Evolutionary conservation across 2,329 filamentous ascomycete genomes (phyloP).

Genomic region (Phaeosphaeria sp.): DNA sequence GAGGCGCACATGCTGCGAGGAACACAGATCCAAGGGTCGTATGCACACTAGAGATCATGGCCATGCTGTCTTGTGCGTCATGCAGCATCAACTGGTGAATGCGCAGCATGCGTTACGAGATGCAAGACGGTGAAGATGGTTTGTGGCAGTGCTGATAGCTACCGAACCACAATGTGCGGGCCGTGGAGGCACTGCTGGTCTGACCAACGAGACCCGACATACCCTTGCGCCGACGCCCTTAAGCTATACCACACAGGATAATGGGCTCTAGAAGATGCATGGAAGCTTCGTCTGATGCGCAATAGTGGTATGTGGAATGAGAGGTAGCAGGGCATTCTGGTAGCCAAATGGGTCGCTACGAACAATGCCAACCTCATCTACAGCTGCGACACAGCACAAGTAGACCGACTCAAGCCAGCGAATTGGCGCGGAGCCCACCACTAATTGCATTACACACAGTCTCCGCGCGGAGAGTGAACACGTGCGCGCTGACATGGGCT

Average conservation of each 20-base stretch:
- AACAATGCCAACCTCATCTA: neutral
- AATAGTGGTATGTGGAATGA: neutral
- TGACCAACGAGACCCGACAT: neutral
- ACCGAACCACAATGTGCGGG: constrained; percentile 9
- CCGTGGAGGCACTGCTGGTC: constrained; percentile 10
- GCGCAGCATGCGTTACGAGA: constrained; percentile 20
- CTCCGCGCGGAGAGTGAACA: neutral
- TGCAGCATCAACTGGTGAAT: constrained; percentile 20
- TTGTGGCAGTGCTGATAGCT: constrained; percentile 24
- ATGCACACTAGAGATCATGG: constrained; percentile 7
- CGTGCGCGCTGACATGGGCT: constrained; percentile 8
- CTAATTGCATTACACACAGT: neutral
- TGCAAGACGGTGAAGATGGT: constrained; percentile 19
- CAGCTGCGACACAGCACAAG: neutral
- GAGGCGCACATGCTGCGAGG: constrained; percentile 13
- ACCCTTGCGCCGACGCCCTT: neutral
- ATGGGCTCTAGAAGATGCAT: neutral
- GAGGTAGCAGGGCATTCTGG: neutral
- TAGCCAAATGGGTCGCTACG: neutral
- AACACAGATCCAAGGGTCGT: constrained; percentile 4
- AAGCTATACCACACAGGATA: neutral
- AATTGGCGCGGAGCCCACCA: neutral
- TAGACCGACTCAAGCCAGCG: neutral
- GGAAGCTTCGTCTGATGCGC: constrained; percentile 7
- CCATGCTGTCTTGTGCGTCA: constrained; percentile 20